phyloP scores from a whole-genome alignment of 345 rosid species.

The Eucalyptus erythrocorys region DNA sequence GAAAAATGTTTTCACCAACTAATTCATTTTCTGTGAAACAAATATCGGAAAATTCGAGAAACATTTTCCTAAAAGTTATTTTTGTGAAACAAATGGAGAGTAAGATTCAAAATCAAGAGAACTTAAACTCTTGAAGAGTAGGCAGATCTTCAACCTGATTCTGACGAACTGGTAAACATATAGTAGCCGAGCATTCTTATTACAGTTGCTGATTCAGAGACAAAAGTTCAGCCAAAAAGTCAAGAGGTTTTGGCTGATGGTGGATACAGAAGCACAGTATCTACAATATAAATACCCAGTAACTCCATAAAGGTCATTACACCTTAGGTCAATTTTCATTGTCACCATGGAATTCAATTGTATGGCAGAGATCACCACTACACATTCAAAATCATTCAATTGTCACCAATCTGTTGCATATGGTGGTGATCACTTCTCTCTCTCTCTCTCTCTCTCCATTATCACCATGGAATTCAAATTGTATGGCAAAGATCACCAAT shows the following conservation, averaged over 20 bases:
- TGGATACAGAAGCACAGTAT: not conserved
- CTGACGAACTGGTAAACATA: not conserved
- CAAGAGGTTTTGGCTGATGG: not conserved
- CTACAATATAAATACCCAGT: not conserved
- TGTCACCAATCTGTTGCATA: not conserved
- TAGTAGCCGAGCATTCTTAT: not conserved
- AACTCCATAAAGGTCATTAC: not conserved
- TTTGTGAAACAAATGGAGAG: too few relatives aligned
- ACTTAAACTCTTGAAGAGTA: not conserved
- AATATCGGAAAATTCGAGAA: too few relatives aligned
- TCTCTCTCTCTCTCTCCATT: not conserved
- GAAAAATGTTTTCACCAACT: too few relatives aligned
- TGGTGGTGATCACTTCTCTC: not conserved
- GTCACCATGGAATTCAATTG: not conserved
- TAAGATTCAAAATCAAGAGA: not conserved
- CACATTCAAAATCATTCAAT: not conserved
- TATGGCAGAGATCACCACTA: not conserved
- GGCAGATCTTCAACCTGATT: not conserved
- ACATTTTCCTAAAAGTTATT: too few relatives aligned
- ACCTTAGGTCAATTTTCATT: not conserved
- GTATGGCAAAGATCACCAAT: not conserved
- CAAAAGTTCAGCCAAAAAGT: not conserved
- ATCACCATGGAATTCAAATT: not conserved
- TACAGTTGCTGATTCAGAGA: not conserved
- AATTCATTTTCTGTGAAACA: too few relatives aligned